These are phyloP conservation scores for Fusarium miscanthi DNA, from an alignment of 2,329 filamentous ascomycete species.

Conservation along the genomic window DNA sequence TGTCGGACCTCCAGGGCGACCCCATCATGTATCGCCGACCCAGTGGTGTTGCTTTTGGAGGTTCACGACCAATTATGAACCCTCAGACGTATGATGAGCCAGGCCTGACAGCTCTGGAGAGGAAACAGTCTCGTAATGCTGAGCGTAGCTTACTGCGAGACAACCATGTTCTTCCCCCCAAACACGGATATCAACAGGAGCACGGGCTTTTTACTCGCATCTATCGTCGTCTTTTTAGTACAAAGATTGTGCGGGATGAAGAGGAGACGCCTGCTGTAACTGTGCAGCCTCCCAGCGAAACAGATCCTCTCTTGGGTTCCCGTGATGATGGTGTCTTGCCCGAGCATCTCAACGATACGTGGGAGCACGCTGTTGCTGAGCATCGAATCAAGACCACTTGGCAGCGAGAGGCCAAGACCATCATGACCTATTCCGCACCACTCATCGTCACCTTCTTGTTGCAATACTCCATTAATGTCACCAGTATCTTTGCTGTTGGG, in stretches of 20 bases:
- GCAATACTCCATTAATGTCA: conserved; percentile 86
- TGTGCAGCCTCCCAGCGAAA: conserved; percentile 55
- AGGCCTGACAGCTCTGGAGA: conserved; percentile 65
- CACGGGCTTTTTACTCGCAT: conserved; percentile 53
- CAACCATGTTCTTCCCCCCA: conserved; percentile 73
- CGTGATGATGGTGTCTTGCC: conserved; percentile 56
- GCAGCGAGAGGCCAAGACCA: conserved; percentile 87
- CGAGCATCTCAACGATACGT: conserved; percentile 75
- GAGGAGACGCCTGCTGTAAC: conserved; percentile 53
- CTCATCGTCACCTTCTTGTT: conserved; percentile 78
- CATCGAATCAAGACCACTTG: conserved; percentile 90
- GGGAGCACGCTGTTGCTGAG: conserved; percentile 85
- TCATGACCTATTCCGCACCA: conserved; percentile 76
- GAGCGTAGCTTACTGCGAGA: conserved; percentile 72
- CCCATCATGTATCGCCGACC: conserved; percentile 77
- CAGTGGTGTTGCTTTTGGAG: conserved; percentile 78
- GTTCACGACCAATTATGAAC: conserved; percentile 75
- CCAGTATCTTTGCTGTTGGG: conserved; percentile 82
- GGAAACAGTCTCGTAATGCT: conserved; percentile 66
- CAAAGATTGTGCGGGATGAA: conserved; percentile 56
- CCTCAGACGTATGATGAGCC: conserved; percentile 61
- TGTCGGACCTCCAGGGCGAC: conserved; percentile 53
- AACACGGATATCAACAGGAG: conserved; percentile 55
- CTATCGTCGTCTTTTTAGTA: conserved; percentile 66
- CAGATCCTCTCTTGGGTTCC: conserved; percentile 54